phyloP scores from a whole-genome alignment of 140 eudicot species.

The Senecio squalidus region DNA sequence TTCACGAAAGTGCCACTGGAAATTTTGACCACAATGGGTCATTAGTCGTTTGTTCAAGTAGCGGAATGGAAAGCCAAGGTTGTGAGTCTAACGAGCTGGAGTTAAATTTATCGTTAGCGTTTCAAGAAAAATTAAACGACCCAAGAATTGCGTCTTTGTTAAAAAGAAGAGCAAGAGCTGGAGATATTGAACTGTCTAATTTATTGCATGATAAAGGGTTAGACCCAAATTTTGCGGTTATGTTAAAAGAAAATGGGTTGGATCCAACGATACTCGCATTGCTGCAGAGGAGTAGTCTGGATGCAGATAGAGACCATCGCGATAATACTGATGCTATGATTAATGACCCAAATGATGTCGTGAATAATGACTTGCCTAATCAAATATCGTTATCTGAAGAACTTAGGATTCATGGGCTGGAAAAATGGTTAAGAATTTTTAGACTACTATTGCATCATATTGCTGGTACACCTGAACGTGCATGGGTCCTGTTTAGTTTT shows the following conservation, averaged over 20 bases:
- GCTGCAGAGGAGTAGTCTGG: slow-evolving; percentile 94
- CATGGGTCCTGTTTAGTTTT: slow-evolving; percentile 93
- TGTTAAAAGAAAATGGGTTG: slow-evolving; percentile 93
- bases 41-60: slow-evolving; percentile 64
- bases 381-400: slow-evolving; percentile 88
- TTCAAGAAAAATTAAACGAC: slow-evolving; percentile 83
- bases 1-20: slow-evolving; percentile 79
- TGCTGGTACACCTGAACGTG: slow-evolving; percentile 91
- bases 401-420: slow-evolving; percentile 85
- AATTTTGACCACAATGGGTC: slow-evolving; percentile 41
- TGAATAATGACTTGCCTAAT: slow-evolving; percentile 57
- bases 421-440: slow-evolving; percentile 71
- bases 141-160: slow-evolving; percentile 81
- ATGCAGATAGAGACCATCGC: slow-evolving; percentile 98
- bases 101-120: slow-evolving; percentile 74
- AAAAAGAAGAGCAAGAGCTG: slow-evolving; percentile 62
- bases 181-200: slow-evolving; percentile 70
- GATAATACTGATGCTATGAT: slow-evolving; percentile 61
- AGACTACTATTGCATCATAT: slow-evolving; percentile 77
- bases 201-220: slow-evolving; percentile 90
- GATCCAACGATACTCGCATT: slow-evolving; percentile 91
- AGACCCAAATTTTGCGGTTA: slow-evolving; percentile 95
- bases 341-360: slow-evolving; percentile 52
- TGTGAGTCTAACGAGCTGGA: slow-evolving; percentile 80
- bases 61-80: slow-evolving; percentile 96